Base-by-base conservation (phyloP, 2,329 filamentous ascomycete genomes). In the Verticillium dahliae region DNA sequence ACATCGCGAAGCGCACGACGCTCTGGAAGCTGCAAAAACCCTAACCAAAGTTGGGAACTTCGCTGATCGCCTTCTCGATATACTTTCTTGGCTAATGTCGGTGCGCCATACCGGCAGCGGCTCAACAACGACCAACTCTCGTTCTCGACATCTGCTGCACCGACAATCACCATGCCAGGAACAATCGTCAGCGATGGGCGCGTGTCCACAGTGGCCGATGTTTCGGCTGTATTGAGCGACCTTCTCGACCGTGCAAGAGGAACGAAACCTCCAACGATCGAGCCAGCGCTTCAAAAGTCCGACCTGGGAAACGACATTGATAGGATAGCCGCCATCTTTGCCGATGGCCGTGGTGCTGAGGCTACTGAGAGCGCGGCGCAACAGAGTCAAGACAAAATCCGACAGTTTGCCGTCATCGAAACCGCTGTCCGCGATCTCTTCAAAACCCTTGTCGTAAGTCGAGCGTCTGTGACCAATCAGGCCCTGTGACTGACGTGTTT, bases 391-490 rank as follows among this genome's bases (percentile, higher is more conserved):
- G 63, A 64, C 15, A 78, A 74, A 62, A 66, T 67, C 2, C 83
- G 83, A 55, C 86, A 88, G 66, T 87, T 86, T 71, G 86, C 88
- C 38, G 83, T 90, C 27, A 85, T 97, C 56, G 95, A 98, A 74
- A 92, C 90, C 18, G 92, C 92, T 11, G 90, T 90, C 58, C 88
- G 92, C 69, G 86, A 90, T 68, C 84, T 90, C 57, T 96, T 98
- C 75, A 91, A 91, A 74, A 81, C 84, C 65, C 80, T 92, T 64
- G 83, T 96, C 72, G 92, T 95, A 77, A 80, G 89, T 60, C 9
- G 56, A 45, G 4, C 31, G 15, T 54, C 2, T 54, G 13, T 52
- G 15, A 13, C 22, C 18, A 14, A 15, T 14, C 22, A 4, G 27
- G 10, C 41, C 34, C 22, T 34, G 56, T 11, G 50, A 41, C 65